Base-by-base conservation (phyloP, 306 rosid species). In the Glycine soja region DNA sequence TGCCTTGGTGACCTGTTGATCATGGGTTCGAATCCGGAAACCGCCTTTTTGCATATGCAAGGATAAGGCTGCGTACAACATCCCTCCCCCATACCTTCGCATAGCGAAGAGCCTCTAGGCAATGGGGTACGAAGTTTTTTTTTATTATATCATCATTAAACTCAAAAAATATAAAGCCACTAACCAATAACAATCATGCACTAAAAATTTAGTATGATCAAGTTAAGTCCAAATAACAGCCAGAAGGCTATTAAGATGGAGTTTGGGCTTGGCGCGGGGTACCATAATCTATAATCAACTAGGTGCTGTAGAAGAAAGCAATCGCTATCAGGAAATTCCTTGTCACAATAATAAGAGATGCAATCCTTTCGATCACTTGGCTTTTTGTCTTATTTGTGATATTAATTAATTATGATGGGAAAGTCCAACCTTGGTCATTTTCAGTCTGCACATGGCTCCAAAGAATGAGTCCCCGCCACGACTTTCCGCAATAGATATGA, bases 281-380 rank as follows among this genome's bases (percentile, higher is more conserved):
- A 38, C 32, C 71, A 66, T 45, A 67, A 68, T 34, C 47, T 79
- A 75, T 43, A 62, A 67, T 36, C 34, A 71, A 43, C 15, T 43
- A 53, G 34, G 1, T 38, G 5, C 38, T 38, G 12, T 6, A 62
- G 52, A 50, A 46, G 43, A 36, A 51, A 42, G 34, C 77, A 30
- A 70, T 90, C 93, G 15, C 66, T 82, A 77, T 87, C 91, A 80
- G n/a, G 53, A 64, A 53, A 84, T 84, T 87, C 79, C 24, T 74
- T 82, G 80, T 86, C 88, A 79, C 68, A 78, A 36, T 68, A 58
- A 79, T n/a, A 36, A 46, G 80, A 57, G 12, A 80, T 32, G 47
- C 63, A 51, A 77, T 78, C 53, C 63, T 12, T 50, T 57, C 18
- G 15, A 50, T 52, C 46, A 8, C 75, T 54, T 74, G 2, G 53